Percentiles rank a stretch among this genome's conserved stretches.
Evolutionary conservation across 306 rosid genomes (phyloP).

Genomic region (Benincasa hispida): DNA sequence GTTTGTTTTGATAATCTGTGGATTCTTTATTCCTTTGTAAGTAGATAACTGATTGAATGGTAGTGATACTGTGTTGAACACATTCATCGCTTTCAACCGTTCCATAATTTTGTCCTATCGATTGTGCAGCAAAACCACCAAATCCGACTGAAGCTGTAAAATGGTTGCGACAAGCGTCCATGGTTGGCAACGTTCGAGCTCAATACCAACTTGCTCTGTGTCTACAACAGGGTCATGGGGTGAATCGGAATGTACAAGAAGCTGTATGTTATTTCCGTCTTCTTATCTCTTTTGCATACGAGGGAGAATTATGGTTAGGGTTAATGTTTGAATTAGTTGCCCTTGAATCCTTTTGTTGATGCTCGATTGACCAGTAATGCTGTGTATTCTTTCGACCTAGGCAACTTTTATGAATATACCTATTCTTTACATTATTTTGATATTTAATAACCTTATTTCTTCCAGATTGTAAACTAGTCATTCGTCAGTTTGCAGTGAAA

Average conservation of each 20-base stretch:
- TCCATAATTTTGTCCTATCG: neutral
- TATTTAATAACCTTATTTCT: neutral
- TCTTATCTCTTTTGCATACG: neutral
- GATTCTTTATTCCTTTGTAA: neutral
- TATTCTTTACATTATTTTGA: neutral
- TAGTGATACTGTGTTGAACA: neutral
- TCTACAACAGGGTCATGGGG: constrained; percentile 56
- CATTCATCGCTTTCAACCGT: neutral
- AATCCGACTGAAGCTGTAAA: constrained; percentile 50
- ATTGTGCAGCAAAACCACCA: constrained; percentile 51
- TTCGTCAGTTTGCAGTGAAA: neutral
- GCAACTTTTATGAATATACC: neutral
- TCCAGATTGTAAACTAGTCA: neutral
- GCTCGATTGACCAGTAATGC: neutral
- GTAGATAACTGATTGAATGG: neutral
- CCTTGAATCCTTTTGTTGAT: neutral
- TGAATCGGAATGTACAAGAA: constrained; percentile 30
- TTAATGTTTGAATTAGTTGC: neutral
- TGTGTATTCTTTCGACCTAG: neutral
- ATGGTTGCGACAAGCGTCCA: constrained; percentile 57
- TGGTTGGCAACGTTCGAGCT: constrained; percentile 54
- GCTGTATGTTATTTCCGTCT: constrained; percentile 39
- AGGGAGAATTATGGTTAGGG: neutral
- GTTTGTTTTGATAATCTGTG: neutral
- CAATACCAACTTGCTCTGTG: constrained; percentile 88